Evolutionary conservation across 2,329 filamentous ascomycete genomes (phyloP).

Genomic region (Verticillium nonalfalfae): DNA sequence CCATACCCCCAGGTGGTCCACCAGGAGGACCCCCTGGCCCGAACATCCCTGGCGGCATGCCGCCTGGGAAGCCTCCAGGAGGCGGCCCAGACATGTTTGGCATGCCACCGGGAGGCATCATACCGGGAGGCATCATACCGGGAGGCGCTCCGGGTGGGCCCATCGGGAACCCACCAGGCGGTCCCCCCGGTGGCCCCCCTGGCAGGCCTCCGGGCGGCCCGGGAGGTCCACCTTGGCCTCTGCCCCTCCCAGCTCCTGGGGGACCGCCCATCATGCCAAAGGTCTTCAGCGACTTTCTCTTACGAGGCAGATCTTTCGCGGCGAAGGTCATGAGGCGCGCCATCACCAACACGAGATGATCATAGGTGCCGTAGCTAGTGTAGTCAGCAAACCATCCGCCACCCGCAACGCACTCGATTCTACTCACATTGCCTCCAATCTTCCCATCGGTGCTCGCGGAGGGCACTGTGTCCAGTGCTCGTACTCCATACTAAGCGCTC

Average conservation of each 20-base stretch:
- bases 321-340: conserved; percentile 75
- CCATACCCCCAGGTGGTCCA: not conserved
- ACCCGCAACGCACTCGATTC: not conserved
- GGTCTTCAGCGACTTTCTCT: conserved; percentile 59
- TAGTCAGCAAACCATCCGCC: conserved; percentile 15
- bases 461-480: conserved; percentile 80
- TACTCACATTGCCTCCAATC: conserved; percentile 63
- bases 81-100: conserved; percentile 1
- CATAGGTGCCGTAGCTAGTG: conserved; percentile 74
- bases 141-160: conserved; percentile 5
- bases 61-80: conserved; percentile 1
- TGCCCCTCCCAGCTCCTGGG: not conserved
- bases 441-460: conserved; percentile 74
- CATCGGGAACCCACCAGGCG: conserved; percentile 14
- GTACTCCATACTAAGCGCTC: conserved; percentile 62
- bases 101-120: not conserved
- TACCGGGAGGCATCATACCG: conserved; percentile 5
- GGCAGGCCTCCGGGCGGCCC: conserved; percentile 20
- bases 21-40: not conserved
- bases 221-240: conserved; percentile 29
- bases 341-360: conserved; percentile 78
- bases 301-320: conserved; percentile 69
- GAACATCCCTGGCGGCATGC: conserved; percentile 3
- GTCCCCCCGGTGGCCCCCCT: conserved; percentile 19
- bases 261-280: conserved; percentile 30